phyloP scores from a whole-genome alignment of 2,329 filamentous ascomycete genomes.

The Cadophora sp. region DNA sequence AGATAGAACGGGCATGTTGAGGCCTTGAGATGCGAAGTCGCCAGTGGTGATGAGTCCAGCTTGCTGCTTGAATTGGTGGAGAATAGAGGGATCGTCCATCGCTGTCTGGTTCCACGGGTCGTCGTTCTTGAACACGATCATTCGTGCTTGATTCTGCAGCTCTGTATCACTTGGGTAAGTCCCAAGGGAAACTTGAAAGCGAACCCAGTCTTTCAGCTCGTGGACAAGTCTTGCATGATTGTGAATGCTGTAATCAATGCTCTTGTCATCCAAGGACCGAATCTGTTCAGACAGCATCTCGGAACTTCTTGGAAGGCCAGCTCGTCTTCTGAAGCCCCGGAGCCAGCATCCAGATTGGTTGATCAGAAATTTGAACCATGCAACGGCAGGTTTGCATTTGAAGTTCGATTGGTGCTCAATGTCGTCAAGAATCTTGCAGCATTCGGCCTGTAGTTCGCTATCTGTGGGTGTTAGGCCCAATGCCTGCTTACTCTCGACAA shows the following conservation, averaged over 20 bases:
- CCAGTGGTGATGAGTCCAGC: conserved; percentile 36
- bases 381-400: conserved; percentile 46
- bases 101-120: conserved; percentile 70
- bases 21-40: conserved; percentile 21
- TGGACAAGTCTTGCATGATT: conserved; percentile 59
- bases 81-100: conserved; percentile 61
- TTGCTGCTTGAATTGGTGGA: conserved; percentile 55
- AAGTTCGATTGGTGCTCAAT: conserved; percentile 52
- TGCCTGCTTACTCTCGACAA: conserved; percentile 36
- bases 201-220: conserved; percentile 61
- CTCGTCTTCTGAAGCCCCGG: conserved; percentile 60
- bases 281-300: conserved; percentile 57
- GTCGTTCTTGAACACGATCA: conserved; percentile 67
- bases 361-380: conserved; percentile 62
- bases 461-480: conserved; percentile 66
- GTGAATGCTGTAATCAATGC: conserved; percentile 65
- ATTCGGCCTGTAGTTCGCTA: conserved; percentile 64
- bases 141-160: conserved; percentile 62
- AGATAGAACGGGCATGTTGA: conserved; percentile 32
- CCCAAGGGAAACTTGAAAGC: conserved; percentile 52
- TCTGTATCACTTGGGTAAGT: conserved; percentile 59
- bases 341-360: conserved; percentile 60
- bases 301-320: conserved; percentile 62
- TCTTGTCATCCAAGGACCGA: conserved; percentile 59
- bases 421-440: conserved; percentile 63